Evolutionary conservation across 257 asterid species (phyloP).

Genomic region (Solanum sitiens): DNA sequence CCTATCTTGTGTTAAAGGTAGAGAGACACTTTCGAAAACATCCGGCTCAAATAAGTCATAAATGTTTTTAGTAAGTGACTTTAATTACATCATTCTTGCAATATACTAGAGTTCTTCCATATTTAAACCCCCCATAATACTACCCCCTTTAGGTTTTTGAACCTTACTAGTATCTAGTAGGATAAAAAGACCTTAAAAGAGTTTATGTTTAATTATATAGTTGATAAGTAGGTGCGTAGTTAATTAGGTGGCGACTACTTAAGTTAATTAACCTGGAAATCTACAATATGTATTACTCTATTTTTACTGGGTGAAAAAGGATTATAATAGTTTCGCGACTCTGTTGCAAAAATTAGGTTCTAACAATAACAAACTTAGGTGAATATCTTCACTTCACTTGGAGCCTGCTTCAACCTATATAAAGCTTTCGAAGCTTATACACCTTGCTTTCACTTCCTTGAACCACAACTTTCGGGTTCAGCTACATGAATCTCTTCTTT

Average conservation of each 20-base stretch:
- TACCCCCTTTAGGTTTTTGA: not conserved
- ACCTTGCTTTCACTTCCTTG: no score
- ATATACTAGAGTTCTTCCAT: no score
- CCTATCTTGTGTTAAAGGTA: not conserved
- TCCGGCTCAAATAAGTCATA: not conserved
- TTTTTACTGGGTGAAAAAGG: not conserved
- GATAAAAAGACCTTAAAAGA: not conserved
- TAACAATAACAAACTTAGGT: not conserved
- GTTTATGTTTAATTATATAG: not conserved
- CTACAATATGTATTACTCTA: not conserved
- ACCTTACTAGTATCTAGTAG: not conserved
- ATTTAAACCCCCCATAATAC: no score
- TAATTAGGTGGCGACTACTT: not conserved
- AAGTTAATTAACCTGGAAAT: not conserved
- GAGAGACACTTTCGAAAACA: not conserved
- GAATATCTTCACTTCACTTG: no score
- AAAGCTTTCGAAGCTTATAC: no score
- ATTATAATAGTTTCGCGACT: not conserved
- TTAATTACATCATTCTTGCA: no score
- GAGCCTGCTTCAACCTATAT: no score
- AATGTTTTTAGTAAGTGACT: no score
- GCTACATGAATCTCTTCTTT: no score
- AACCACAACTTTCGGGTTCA: no score
- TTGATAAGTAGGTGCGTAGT: not conserved
- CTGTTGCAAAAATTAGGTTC: not conserved